A percentile compares a stretch with the other conserved stretches of the same genome.
Conservation (phyloP, 1,284 basidiomycete species). For the Papiliotrema fonsecae region DNA sequence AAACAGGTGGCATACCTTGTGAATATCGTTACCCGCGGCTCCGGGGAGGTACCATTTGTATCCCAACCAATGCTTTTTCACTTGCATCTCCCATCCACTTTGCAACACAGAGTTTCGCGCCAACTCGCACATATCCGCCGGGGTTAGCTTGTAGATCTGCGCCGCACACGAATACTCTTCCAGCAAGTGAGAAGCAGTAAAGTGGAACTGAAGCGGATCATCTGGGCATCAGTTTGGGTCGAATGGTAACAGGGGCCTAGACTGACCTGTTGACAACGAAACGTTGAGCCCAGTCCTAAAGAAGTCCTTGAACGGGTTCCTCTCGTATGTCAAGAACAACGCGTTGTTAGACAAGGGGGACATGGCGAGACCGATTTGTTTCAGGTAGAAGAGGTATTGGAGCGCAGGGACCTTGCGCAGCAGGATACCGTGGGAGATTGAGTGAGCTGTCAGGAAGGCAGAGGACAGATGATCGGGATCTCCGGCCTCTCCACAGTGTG, state of each 20-base stretch:
- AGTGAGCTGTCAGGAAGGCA: conserved; percentile 92
- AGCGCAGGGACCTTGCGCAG: conserved; percentile 92
- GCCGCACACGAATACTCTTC: conserved; percentile 99
- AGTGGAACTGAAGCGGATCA: conserved; percentile 72
- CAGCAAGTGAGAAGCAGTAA: conserved; percentile 88
- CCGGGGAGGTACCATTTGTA: conserved; percentile 85
- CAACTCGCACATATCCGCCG: conserved; percentile 68
- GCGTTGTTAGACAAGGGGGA: conserved; percentile 97
- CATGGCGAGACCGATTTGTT: conserved; percentile 97
- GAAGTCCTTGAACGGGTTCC: conserved; percentile 95
- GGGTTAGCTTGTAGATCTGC: conserved; percentile 87
- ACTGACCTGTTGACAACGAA: conserved; percentile 89
- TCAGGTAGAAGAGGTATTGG: conserved; percentile 87
- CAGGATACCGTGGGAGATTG: conserved; percentile 97
- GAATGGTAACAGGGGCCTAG: not conserved
- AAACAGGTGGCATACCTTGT: conserved; percentile 60
- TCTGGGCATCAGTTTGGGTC: conserved; percentile 15
- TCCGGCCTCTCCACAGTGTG: conserved; percentile 96
- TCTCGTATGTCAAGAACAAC: conserved; percentile 88
- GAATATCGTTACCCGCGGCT: conserved; percentile 81
- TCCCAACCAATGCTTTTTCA: conserved; percentile 96
- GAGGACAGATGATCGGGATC: conserved; percentile 97
- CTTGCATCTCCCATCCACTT: conserved; percentile 97
- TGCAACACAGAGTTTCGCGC: conserved; percentile 95
- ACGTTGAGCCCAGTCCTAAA: conserved; percentile 96